Evolutionary conservation across 176 grass and related monocot genomes (phyloP).

Genomic region (Musa troglodytarum): DNA sequence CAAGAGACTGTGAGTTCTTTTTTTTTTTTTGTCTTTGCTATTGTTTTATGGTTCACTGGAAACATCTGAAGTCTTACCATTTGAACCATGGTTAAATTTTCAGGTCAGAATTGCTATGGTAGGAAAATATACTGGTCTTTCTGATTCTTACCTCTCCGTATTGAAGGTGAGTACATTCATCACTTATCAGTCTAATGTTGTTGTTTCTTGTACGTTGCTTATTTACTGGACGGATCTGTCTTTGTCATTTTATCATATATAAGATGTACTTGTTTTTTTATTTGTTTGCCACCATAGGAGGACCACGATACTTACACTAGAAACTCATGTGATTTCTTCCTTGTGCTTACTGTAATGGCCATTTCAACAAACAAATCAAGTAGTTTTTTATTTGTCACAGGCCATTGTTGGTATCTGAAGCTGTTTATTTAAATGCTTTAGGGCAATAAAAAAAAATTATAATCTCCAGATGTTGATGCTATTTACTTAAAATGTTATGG

Average conservation of each 20-base stretch:
- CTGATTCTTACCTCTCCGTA: slow-evolving; percentile 82
- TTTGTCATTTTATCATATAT: neutral
- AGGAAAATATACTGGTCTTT: slow-evolving; percentile 77
- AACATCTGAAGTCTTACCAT: neutral
- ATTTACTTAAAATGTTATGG: too few relatives aligned
- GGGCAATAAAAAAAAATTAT: too few relatives aligned
- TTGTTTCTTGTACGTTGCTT: neutral
- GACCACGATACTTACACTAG: too few relatives aligned
- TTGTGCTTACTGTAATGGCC: too few relatives aligned
- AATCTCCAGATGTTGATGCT: too few relatives aligned
- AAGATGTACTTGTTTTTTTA: neutral
- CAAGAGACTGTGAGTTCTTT: slow-evolving; percentile 31
- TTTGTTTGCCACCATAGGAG: neutral
- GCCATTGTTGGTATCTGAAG: too few relatives aligned
- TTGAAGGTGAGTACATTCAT: slow-evolving; percentile 41
- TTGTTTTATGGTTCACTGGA: slow-evolving; percentile 1
- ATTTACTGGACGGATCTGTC: neutral
- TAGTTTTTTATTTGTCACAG: too few relatives aligned
- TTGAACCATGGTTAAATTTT: neutral
- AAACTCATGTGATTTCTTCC: too few relatives aligned
- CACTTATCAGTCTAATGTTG: neutral
- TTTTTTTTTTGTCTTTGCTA: neutral
- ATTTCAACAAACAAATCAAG: too few relatives aligned
- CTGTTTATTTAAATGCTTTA: too few relatives aligned
- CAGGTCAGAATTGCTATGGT: slow-evolving; percentile 51